phyloP scores from a whole-genome alignment of 495 filamentous ascomycete species.

The Thermochaetoides thermophila region DNA sequence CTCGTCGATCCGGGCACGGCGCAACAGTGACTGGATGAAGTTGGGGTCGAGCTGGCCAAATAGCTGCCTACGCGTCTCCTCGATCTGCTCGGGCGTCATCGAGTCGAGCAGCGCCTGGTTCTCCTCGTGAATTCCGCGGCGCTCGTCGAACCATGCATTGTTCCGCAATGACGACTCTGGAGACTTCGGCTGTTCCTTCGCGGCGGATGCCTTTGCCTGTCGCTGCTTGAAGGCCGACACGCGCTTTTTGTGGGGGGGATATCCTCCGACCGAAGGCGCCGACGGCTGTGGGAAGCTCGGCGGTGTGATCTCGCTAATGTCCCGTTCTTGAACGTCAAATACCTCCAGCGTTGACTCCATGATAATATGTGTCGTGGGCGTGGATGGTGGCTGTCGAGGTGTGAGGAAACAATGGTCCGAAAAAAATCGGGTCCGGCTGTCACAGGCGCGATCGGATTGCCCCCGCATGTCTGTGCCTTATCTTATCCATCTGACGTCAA shows the following conservation, averaged over 20 bases:
- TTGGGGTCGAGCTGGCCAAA: slow-evolving; percentile 51
- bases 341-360: neutral
- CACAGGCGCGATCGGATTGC: no score
- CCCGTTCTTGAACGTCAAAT: neutral
- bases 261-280: no score
- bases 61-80: slow-evolving; percentile 59
- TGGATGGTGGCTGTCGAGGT: no score
- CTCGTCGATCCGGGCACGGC: slow-evolving; percentile 66
- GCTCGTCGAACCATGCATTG: slow-evolving; percentile 32
- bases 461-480: no score
- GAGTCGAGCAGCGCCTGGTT: slow-evolving; percentile 57
- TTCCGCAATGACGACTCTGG: no score
- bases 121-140: slow-evolving; percentile 59
- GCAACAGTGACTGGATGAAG: slow-evolving; percentile 61
- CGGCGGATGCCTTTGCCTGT: neutral
- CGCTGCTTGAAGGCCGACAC: neutral
- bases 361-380: no score
- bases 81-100: slow-evolving; percentile 75
- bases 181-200: neutral
- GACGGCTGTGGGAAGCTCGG: neutral
- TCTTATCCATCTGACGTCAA: no score
- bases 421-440: no score
- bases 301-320: neutral
- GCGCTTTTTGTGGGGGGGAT: neutral
- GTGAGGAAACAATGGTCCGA: no score